Evolutionary conservation across 768 basidiomycete genomes (phyloP).

Genomic region (Filobasidium wieringae): DNA sequence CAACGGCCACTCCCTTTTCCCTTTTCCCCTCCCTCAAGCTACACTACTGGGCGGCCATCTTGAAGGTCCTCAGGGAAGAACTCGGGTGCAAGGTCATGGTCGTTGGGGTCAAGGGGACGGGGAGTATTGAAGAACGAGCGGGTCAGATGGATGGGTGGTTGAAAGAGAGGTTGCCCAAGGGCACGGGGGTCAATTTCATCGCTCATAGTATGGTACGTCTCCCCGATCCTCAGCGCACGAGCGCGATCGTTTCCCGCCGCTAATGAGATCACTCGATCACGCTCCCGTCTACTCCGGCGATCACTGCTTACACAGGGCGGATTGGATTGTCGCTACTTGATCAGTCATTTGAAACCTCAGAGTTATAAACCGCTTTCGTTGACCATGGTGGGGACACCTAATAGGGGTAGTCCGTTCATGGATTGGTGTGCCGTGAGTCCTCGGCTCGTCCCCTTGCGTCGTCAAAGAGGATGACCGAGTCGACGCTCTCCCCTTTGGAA

Average conservation of each 20-base stretch:
- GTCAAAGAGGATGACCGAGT: no score
- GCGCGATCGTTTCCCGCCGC: background rate
- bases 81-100: constrained; percentile 92
- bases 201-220: constrained; percentile 74
- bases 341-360: constrained; percentile 67
- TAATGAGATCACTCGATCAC: background rate
- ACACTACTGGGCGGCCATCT: constrained; percentile 88
- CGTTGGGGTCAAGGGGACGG: constrained; percentile 85
- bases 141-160: constrained; percentile 63
- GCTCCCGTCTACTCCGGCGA: no score
- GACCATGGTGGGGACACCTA: constrained; percentile 82
- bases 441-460: background rate
- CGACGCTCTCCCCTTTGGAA: no score
- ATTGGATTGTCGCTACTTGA: constrained; percentile 83
- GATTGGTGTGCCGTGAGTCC: constrained; percentile 83
- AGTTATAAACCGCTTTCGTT: constrained; percentile 78
- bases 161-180: constrained; percentile 48
- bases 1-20: constrained; percentile 64
- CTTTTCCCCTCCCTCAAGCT: constrained; percentile 70
- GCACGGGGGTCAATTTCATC: constrained; percentile 77
- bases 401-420: constrained; percentile 96
- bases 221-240: background rate
- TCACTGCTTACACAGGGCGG: constrained; percentile 60
- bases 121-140: constrained; percentile 72
- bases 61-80: constrained; percentile 63